Evolutionary conservation across 306 rosid genomes (phyloP), one percentile per base, ranked within the genome.

Genomic region (Phaseolus lunatus): DNA sequence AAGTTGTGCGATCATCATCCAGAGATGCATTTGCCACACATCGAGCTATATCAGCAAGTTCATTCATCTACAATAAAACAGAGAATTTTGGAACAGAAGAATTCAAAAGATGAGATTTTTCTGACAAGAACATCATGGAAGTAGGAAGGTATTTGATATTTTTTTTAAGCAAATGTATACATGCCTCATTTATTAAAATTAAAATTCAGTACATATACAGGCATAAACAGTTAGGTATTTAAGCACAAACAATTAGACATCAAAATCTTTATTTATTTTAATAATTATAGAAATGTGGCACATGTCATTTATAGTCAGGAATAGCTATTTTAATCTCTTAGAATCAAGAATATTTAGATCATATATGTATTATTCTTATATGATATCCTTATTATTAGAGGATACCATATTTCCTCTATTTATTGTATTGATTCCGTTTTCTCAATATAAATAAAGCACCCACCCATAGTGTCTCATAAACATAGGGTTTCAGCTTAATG

Each of bases 31-130:
- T 92, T 72, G 99, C 94, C 37, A 89, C 91, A 78, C 91, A 95
- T 63, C 98, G 88, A 35, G 97, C 98, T 79, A 95, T 92, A 84
- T 95, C 97, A 29, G 97, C 91, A 84, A 95, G 97, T 80, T 92
- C 99, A 81, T 76, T 92, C 89, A 95, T 95, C 99, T 95, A 85
- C 90, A 86, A 75, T 53, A 61, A 61, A 31, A 29, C 44, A 31
- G 23, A 23, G 44, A 61, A 61, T 61, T 61, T 29, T 61, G 44
- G 4, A 5, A 16, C 66, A 15, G 41, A 61, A 59, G 66, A 61
- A 27, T 61, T 23, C 13, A 23, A 61, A 59, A 27, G 22, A 61
- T 29, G 33, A 61, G 44, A 16, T 27, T 29, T 59, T 61, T 29
- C 22, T 61, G 39, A 58, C 63, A 26, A 14, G 66, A 58, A 50